Conservation (phyloP, 2,329 filamentous ascomycete species). For the Microcera coccophila region DNA sequence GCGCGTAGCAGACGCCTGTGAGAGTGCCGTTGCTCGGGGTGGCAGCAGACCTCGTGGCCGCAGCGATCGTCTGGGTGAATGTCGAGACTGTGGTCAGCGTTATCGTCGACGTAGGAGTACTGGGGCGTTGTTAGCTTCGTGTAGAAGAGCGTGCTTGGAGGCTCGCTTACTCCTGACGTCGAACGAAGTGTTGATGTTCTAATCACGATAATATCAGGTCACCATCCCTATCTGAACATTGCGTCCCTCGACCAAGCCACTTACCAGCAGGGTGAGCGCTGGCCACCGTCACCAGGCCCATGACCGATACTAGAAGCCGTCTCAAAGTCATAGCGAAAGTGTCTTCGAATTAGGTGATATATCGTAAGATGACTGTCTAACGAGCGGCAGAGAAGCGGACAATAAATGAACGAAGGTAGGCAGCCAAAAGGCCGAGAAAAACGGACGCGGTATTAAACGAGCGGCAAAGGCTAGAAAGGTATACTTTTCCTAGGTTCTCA, state of each 20-base stretch:
- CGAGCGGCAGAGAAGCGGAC: not conserved
- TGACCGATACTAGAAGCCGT: constrained; percentile 20
- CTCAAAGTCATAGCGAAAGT: constrained; percentile 18
- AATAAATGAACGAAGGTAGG: not conserved
- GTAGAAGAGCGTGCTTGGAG: not conserved
- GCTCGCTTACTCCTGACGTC: constrained; percentile 13
- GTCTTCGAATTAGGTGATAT: not conserved
- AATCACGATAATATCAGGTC: too few species aligned
- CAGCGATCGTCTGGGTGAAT: constrained; percentile 14
- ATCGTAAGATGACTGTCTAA: not conserved
- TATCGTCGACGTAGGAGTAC: constrained; percentile 5
- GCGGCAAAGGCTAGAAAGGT: constrained; percentile 6
- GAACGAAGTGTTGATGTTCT: too few species aligned
- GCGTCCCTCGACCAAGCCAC: too few species aligned
- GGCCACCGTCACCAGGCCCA: constrained; percentile 21
- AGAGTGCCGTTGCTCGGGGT: constrained; percentile 16
- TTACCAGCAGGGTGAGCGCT: constrained; percentile 21
- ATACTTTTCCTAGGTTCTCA: not conserved
- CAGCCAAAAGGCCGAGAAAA: not conserved
- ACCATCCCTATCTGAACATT: too few species aligned
- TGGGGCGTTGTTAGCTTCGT: not conserved
- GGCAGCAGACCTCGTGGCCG: constrained; percentile 3
- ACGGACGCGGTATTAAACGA: constrained; percentile 12
- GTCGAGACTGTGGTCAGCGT: constrained; percentile 17
- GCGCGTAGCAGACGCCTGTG: constrained; percentile 47